Evolutionary conservation across 495 filamentous ascomycete genomes (phyloP).

Genomic region (Lepidopterella palustris): DNA sequence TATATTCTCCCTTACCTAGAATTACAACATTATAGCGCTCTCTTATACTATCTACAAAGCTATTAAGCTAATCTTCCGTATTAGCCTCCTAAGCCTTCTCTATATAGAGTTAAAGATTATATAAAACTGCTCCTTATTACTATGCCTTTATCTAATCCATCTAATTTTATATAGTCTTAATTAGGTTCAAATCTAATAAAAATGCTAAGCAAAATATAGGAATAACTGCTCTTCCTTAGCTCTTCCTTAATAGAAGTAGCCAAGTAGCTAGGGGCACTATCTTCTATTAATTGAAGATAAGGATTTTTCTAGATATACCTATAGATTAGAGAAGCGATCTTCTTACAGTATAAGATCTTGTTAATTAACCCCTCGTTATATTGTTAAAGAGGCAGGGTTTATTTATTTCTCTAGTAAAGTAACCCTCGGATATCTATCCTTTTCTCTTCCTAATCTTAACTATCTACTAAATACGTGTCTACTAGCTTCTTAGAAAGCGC

Average conservation of each 20-base stretch:
- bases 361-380: constrained; percentile 13
- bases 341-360: constrained; percentile 4
- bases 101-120: constrained; percentile 7
- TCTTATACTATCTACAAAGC: constrained; percentile 5
- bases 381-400: too few relatives aligned
- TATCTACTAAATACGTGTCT: too few relatives aligned
- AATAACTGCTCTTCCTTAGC: constrained; percentile 5
- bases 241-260: constrained; percentile 8
- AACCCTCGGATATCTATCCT: constrained; percentile 31
- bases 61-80: background rate
- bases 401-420: constrained; percentile 16
- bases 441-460: constrained; percentile 14
- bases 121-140: background rate
- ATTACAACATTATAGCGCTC: constrained; percentile 2
- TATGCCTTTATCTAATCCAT: constrained; percentile 13
- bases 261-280: constrained; percentile 16
- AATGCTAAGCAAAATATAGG: constrained; percentile 23
- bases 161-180: constrained; percentile 26
- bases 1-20: background rate
- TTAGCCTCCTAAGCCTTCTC: constrained; percentile 10
- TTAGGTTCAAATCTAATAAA: constrained; percentile 28
- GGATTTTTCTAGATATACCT: constrained; percentile 13
- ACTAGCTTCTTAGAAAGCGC: too few relatives aligned
- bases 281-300: constrained; percentile 13
- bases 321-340: constrained; percentile 11